Conservation (phyloP, 768 basidiomycete genomes). For the Jaapia argillacea region DNA sequence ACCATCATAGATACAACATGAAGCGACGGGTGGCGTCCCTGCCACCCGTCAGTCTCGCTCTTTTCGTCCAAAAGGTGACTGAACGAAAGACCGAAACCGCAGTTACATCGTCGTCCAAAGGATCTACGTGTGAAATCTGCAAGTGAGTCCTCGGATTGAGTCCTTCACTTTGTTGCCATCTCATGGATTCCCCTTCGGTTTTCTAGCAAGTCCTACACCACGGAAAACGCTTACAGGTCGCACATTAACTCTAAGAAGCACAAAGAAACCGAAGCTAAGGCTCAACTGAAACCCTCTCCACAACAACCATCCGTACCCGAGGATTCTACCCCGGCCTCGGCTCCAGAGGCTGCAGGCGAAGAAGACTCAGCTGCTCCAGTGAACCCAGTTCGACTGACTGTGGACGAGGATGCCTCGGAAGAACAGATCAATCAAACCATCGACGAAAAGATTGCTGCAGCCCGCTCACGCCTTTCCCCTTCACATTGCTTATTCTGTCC, state of each 20-base stretch:
- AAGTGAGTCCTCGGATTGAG: constrained; percentile 22
- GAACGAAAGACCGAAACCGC: constrained; percentile 73
- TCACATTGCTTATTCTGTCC: constrained; percentile 85
- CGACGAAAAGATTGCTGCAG: constrained; percentile 66
- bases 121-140: constrained; percentile 70
- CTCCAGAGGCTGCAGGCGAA: constrained; percentile 5
- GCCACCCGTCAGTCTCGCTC: constrained; percentile 65
- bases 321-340: constrained; percentile 7
- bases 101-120: constrained; percentile 47
- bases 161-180: not conserved
- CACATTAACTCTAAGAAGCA: constrained; percentile 89
- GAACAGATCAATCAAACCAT: constrained; percentile 44
- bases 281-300: constrained; percentile 15
- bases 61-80: constrained; percentile 85
- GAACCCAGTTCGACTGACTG: too few relatives aligned
- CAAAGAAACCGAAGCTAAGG: constrained; percentile 61
- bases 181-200: not conserved
- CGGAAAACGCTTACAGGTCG: constrained; percentile 81
- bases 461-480: constrained; percentile 50
- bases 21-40: constrained; percentile 89
- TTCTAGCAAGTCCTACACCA: constrained; percentile 79
- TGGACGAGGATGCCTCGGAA: constrained; percentile 30
- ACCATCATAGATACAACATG: constrained; percentile 97
- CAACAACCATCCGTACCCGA: constrained; percentile 1
- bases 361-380: not conserved